These are phyloP conservation scores for Monilinia fructicola DNA, from an alignment of 2,329 filamentous ascomycete species.

Conservation along the genomic window DNA sequence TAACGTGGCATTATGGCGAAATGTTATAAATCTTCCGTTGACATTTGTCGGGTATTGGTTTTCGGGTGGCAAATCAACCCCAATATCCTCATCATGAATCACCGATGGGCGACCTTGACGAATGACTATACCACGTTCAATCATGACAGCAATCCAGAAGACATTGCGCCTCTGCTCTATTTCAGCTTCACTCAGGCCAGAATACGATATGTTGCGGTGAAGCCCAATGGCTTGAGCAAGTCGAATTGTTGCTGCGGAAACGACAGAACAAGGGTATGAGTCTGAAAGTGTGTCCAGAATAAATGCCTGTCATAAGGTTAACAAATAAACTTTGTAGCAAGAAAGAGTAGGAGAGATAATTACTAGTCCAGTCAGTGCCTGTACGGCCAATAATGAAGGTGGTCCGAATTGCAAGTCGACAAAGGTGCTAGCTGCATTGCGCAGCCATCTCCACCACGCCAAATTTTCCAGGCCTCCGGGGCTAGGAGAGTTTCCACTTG, in stretches of 20 bases:
- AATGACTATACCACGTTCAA: slow-evolving; percentile 30
- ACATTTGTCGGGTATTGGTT: slow-evolving; percentile 22
- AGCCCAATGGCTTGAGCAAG: slow-evolving; percentile 33
- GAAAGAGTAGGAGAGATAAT: slow-evolving; percentile 9
- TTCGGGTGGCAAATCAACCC: slow-evolving; percentile 31
- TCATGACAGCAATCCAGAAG: slow-evolving; percentile 33
- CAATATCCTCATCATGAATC: slow-evolving; percentile 36
- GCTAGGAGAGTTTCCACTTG: background rate
- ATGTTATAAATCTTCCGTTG: slow-evolving; percentile 28
- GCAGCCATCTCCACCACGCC: slow-evolving; percentile 12
- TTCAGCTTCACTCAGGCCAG: slow-evolving; percentile 26
- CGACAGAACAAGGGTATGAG: slow-evolving; percentile 29
- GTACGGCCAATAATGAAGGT: slow-evolving; percentile 32
- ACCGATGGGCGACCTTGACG: slow-evolving; percentile 33
- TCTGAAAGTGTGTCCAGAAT: slow-evolving; percentile 28
- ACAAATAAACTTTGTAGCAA: background rate
- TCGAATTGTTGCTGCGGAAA: slow-evolving; percentile 28
- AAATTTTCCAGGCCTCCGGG: background rate
- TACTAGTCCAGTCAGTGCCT: slow-evolving; percentile 30
- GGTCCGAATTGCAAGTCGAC: slow-evolving; percentile 30
- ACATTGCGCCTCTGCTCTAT: slow-evolving; percentile 34
- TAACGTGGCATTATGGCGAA: slow-evolving; percentile 27
- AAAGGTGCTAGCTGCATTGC: slow-evolving; percentile 33
- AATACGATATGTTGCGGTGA: slow-evolving; percentile 30
- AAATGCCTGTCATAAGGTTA: slow-evolving; percentile 19